Evolutionary conservation across 768 basidiomycete genomes (phyloP), one percentile per base, ranked within the genome.

Genomic region (Daedaleopsis nitida): DNA sequence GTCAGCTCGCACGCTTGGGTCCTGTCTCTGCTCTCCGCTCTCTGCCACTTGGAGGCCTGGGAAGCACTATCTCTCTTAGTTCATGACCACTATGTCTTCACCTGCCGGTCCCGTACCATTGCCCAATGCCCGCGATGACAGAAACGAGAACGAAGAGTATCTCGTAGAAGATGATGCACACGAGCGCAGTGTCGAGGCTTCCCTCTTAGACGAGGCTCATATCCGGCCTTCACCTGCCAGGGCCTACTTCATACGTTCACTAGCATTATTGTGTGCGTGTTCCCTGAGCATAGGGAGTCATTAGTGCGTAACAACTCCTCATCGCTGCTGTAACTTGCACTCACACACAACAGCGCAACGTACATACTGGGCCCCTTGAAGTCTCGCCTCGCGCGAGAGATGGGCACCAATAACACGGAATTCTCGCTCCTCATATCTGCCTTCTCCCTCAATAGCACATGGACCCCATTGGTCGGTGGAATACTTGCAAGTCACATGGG

Each of bases 361-460:
- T 87, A 93, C 67, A 84, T 89, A 7, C 81, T 95, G 3, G 90
- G 89, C 0, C 92, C 92, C 11, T 76, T 94, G 59, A 93, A 94
- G 74, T 87, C 85, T 45, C 78, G 84, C 19, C 75, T 91, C 8
- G 77, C 82, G 5, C 79, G 85, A 45, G 89, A 93, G 67, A 78
- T 92, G 51, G 86, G 87, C 49, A 88, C 89, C 1, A 83, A 88
- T 23, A 89, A 92, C 69, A 84, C 87, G 0, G 87, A 93, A 68
- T 92, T 89, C 73, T 86, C 87, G 47, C 78, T 92, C 43, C 76
- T 94, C 39, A 83, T 95, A 49, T 87, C 91, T 11, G 88, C 90
- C 0, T 87, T 86, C 68, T 89, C 85, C 59, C 73, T 94, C 38
- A 92, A 92, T 70, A 86, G 81, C 43, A 85, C 86, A 3, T 84